phyloP scores from a whole-genome alignment of 2,329 filamentous ascomycete genomes.

The Cryphonectria nitschkei region DNA sequence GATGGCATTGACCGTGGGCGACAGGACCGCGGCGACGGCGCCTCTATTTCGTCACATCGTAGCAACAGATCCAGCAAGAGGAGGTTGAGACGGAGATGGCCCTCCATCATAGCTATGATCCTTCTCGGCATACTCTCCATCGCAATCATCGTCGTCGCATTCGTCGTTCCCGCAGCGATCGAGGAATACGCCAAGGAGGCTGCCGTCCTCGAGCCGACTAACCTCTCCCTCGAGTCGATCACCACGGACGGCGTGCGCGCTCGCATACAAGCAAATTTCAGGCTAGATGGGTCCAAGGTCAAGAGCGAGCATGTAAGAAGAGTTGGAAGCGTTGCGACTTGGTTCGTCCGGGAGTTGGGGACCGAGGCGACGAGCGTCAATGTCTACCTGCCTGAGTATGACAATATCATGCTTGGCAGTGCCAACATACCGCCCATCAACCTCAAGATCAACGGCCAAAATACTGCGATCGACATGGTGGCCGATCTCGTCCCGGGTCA shows the following conservation, averaged over 20 bases:
- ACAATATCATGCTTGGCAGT: conserved; percentile 75
- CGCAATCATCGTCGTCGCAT: conserved; percentile 75
- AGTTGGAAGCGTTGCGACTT: conserved; percentile 78
- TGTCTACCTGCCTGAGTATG: conserved; percentile 83
- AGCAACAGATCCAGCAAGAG: conserved; percentile 36
- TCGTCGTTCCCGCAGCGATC: conserved; percentile 78
- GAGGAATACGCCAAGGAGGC: conserved; percentile 87
- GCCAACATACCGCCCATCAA: conserved; percentile 76
- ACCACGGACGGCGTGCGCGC: conserved; percentile 77
- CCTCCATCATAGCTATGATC: conserved; percentile 74
- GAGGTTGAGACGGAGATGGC: conserved; percentile 64
- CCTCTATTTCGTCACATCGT: conserved; percentile 37
- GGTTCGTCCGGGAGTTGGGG: conserved; percentile 77
- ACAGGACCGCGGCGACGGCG: conserved; percentile 36
- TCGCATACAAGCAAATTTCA: conserved; percentile 80
- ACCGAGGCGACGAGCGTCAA: conserved; percentile 72
- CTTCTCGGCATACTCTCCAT: conserved; percentile 66
- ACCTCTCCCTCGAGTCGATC: conserved; percentile 83
- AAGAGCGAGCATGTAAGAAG: conserved; percentile 70
- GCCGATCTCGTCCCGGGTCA: conserved; percentile 77
- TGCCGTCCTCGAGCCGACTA: conserved; percentile 78
- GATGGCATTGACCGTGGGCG: conserved; percentile 42
- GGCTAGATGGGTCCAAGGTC: conserved; percentile 78
- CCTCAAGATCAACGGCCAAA: conserved; percentile 77
- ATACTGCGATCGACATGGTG: conserved; percentile 78